Percentiles rank a stretch among this genome's conserved stretches.
Conservation (phyloP, 345 rosid genomes). For the Mercurialis annua region DNA sequence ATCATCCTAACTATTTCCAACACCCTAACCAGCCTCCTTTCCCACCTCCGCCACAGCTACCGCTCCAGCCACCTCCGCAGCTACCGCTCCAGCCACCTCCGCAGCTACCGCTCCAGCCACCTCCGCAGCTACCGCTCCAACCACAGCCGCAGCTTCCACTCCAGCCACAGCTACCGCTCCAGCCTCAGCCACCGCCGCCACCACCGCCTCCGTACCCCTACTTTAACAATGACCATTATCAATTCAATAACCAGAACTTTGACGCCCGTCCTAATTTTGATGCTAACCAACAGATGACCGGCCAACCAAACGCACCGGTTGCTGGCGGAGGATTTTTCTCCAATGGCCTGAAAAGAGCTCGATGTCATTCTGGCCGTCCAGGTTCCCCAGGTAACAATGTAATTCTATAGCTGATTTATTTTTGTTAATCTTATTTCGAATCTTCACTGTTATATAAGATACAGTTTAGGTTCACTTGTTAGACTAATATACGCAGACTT, state of each 20-base stretch:
- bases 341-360: conserved; percentile 45
- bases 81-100: neutral
- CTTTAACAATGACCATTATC: conserved; percentile 24
- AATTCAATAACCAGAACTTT: conserved; percentile 29
- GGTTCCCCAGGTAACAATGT: conserved; percentile 31
- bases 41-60: neutral
- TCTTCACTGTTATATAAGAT: no score
- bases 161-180: neutral
- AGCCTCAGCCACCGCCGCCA: conserved; percentile 4
- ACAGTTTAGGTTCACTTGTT: neutral
- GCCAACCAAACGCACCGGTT: conserved; percentile 31
- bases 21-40: no score
- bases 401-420: no score
- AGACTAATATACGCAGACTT: neutral
- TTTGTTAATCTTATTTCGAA: no score
- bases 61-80: neutral
- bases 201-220: no score
- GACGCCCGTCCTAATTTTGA: conserved; percentile 30
- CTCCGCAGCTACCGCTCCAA: neutral
- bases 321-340: conserved; percentile 24
- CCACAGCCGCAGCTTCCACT: neutral
- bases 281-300: conserved; percentile 27
- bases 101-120: neutral
- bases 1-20: neutral
- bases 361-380: conserved; percentile 27